Evolutionary conservation across 2,329 filamentous ascomycete genomes (phyloP).

Genomic region (Macrophomina pseudophaseolina): DNA sequence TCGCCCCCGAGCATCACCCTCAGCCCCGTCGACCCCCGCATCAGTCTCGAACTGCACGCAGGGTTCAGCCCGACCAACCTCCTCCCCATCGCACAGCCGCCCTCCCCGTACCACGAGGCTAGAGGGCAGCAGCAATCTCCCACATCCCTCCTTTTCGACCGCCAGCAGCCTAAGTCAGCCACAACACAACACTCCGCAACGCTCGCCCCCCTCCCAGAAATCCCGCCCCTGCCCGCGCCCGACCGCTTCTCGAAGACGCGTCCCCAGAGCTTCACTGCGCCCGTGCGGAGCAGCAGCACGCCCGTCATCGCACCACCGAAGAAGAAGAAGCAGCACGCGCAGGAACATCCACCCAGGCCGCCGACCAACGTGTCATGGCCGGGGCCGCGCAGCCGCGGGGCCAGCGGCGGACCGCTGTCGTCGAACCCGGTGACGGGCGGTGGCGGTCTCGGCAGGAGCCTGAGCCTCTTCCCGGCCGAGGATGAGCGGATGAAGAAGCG

Average conservation of each 20-base stretch:
- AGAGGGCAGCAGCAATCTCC: neutral
- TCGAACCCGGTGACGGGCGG: neutral
- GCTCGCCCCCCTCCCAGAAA: neutral
- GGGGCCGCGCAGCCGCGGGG: neutral
- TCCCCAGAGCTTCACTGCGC: neutral
- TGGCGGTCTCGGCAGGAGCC: neutral
- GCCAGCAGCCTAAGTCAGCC: neutral
- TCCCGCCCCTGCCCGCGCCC: neutral
- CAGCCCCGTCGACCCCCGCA: neutral
- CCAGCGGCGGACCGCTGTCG: neutral
- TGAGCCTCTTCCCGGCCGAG: neutral
- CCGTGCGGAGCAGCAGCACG: neutral
- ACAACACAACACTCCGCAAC: neutral
- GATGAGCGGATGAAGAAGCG: neutral
- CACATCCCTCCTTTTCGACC: too few species aligned
- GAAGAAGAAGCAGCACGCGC: neutral
- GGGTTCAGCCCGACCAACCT: neutral
- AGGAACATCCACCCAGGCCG: neutral
- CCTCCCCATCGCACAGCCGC: neutral
- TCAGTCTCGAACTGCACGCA: neutral
- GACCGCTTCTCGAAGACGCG: slow-evolving; percentile 9
- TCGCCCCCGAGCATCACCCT: slow-evolving; percentile 9
- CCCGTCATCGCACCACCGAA: neutral
- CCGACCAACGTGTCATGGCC: neutral
- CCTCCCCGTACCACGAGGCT: neutral